Conservation (phyloP, 768 basidiomycete genomes). For the Cubamyces sp. region DNA sequence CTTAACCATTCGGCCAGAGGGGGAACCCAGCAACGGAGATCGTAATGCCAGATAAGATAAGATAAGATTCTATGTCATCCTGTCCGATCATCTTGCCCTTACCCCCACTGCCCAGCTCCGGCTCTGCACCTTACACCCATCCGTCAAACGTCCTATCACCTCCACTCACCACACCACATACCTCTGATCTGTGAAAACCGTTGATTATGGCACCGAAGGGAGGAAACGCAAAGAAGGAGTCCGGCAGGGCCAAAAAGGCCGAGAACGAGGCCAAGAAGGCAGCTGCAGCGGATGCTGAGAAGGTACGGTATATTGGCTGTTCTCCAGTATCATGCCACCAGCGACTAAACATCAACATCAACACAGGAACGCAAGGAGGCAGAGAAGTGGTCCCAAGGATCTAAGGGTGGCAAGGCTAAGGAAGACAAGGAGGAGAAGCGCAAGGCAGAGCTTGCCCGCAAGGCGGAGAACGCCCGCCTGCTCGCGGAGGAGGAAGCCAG, state of each 20-base stretch:
- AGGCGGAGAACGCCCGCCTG: conserved; percentile 82
- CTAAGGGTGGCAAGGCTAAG: conserved; percentile 68
- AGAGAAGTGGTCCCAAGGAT: conserved; percentile 65
- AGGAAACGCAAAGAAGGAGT: conserved; percentile 90
- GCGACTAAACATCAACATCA: background rate
- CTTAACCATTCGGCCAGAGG: too few relatives aligned
- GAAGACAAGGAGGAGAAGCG: conserved; percentile 83
- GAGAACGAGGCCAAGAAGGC: conserved; percentile 88
- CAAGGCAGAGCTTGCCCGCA: conserved; percentile 78
- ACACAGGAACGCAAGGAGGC: conserved; percentile 73
- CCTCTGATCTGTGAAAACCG: background rate
- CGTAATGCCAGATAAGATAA: background rate
- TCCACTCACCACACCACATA: background rate
- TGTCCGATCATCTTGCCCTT: background rate
- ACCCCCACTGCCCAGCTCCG: too few relatives aligned
- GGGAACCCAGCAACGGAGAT: too few relatives aligned
- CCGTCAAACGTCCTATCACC: too few relatives aligned
- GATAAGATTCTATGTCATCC: background rate
- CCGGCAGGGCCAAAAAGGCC: conserved; percentile 88
- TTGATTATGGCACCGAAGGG: conserved; percentile 83
- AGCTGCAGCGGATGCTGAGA: conserved; percentile 59
- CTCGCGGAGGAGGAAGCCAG: conserved; percentile 87
- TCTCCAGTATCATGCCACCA: background rate
- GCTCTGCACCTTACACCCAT: background rate
- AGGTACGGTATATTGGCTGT: conserved; percentile 46